A percentile compares a stretch with the other conserved stretches of the same genome.
Conservation (phyloP, 2,329 filamentous ascomycete species). For the Xylaria sp. region DNA sequence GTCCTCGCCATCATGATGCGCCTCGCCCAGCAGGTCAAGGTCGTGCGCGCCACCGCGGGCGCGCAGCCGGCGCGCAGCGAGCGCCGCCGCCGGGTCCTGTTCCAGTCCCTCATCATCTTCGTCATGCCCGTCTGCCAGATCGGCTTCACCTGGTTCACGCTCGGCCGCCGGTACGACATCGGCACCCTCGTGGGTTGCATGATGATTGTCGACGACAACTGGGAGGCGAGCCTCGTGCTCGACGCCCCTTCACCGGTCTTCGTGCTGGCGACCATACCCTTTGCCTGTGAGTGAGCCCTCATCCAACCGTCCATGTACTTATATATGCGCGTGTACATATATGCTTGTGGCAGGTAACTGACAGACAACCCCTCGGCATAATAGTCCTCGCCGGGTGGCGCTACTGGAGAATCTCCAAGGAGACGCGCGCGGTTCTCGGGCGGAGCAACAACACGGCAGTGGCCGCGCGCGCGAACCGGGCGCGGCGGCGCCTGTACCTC, state of each 20-base stretch:
- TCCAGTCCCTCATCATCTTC: constrained; percentile 59
- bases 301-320: not conserved
- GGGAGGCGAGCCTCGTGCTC: constrained; percentile 53
- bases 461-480: constrained; percentile 48
- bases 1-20: constrained; percentile 59
- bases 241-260: constrained; percentile 49
- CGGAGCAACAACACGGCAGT: constrained; percentile 44
- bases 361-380: constrained; percentile 4
- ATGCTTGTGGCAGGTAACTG: constrained; percentile 35
- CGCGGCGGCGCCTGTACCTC: constrained; percentile 56
- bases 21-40: constrained; percentile 53
- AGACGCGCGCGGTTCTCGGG: constrained; percentile 46
- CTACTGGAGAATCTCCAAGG: constrained; percentile 50
- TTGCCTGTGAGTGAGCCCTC: constrained; percentile 48
- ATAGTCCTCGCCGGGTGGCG: constrained; percentile 49
- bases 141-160: constrained; percentile 50
- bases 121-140: constrained; percentile 54
- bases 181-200: constrained; percentile 54
- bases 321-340: too few relatives aligned
- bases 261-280: constrained; percentile 47
- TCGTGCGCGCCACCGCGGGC: constrained; percentile 48
- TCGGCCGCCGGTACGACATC: constrained; percentile 52
- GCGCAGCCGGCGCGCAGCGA: too few relatives aligned
- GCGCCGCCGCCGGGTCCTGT: constrained; percentile 45
- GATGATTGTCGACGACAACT: constrained; percentile 47